A percentile compares a stretch with the other conserved stretches of the same genome.
Evolutionary conservation across 768 basidiomycete genomes (phyloP).

Genomic region (Punctularia strigosozonata): DNA sequence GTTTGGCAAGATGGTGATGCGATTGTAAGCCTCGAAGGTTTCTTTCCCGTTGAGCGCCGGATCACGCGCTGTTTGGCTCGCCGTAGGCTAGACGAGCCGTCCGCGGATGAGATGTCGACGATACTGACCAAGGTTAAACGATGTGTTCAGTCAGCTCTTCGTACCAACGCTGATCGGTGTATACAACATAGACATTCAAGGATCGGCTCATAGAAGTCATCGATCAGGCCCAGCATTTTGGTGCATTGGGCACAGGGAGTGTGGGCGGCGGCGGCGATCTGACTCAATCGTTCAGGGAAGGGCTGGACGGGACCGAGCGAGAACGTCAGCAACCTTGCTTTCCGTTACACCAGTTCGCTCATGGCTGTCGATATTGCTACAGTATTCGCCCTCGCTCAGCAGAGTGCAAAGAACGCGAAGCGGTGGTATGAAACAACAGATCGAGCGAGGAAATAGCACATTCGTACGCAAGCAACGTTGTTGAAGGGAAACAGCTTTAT

Average conservation of each 20-base stretch:
- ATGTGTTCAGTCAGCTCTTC: conserved; percentile 9
- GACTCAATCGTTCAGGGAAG: conserved; percentile 77
- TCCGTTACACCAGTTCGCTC: conserved; percentile 6
- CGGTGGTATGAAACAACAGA: conserved; percentile 76
- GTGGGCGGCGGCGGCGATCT: conserved; percentile 40
- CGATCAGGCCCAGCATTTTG: conserved; percentile 87
- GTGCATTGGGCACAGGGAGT: conserved; percentile 46
- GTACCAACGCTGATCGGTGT: neutral
- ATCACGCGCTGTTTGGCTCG: conserved; percentile 1
- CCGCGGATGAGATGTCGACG: conserved; percentile 59
- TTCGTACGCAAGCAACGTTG: conserved; percentile 1
- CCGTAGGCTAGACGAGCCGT: conserved; percentile 62
- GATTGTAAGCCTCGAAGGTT: conserved; percentile 42
- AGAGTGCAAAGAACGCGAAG: conserved; percentile 67
- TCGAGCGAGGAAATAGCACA: conserved; percentile 31
- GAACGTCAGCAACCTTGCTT: conserved; percentile 52
- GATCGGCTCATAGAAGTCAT: conserved; percentile 66
- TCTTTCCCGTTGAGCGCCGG: conserved; percentile 1
- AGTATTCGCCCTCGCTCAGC: conserved; percentile 86
- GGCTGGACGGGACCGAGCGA: conserved; percentile 85
- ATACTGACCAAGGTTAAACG: conserved; percentile 59
- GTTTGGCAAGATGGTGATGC: conserved; percentile 78
- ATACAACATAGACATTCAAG: conserved; percentile 51
- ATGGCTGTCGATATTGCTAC: conserved; percentile 1
- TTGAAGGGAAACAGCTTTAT: neutral